Evolutionary conservation across 768 basidiomycete genomes (phyloP), one percentile per base, ranked within the genome.

Genomic region (Amanita jacksonii): DNA sequence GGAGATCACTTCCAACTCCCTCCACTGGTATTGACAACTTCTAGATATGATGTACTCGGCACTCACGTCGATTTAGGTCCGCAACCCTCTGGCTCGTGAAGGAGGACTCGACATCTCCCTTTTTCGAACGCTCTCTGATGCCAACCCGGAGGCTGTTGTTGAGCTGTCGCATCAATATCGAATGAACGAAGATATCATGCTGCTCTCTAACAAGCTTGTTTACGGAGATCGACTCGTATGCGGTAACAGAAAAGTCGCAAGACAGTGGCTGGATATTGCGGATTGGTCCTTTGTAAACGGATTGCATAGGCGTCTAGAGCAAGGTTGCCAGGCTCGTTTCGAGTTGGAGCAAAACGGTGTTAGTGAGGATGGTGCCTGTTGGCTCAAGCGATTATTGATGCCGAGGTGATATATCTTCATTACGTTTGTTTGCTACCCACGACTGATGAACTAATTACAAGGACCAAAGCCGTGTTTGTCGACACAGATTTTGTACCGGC

Each of bases 1-100:
- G 96, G 96, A 5, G 96, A 98, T 57, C 96, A 99, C 63, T 90
- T 85, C 65, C 96, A 99, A 55, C 77, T 99, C 2, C 94, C 94
- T 8, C 96, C 96, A 0, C 73, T 98, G 31, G 94, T 94, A 52
- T 46, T 74, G 52, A 1, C 16, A 24, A 42, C 38, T 8, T 36
- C 15, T 20, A 31, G 12, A 9, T 28, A 2, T 8, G 8, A 39
- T 16, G 16, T 9, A 10, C 19, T 8, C 22, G 18, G 37, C 25
- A 38, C 5, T 36, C 20, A 37, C 46, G 40, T 41, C 30, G 40
- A 20, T 25, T 10, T 39, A 93, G 90, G 89, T 96, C 23, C 82
- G 84, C 40, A 91, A 85, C 55, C 68, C 63, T 1, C 73, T 71
- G 9, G 94, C 96, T 0, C 79, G 84, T 19, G 76, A 77, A 55